Percentiles rank a stretch among this genome's conserved stretches.
Conservation (phyloP, 2,329 filamentous ascomycete species). For the Epicoccum sorghinum region DNA sequence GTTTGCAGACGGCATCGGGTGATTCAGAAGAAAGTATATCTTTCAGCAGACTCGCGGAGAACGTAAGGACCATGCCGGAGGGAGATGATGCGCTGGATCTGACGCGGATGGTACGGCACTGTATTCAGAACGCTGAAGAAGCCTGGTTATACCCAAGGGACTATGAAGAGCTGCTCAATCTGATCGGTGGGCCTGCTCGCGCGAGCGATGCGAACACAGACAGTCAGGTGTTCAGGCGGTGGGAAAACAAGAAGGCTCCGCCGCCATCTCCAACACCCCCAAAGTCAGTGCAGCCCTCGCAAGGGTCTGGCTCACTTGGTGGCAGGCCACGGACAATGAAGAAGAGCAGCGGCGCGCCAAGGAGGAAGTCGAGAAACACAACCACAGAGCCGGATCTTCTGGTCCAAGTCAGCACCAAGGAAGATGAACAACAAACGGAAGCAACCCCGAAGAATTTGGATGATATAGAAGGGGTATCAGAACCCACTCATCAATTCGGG, state of each 20-base stretch:
- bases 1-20: neutral
- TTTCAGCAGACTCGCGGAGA: slow-evolving; percentile 27
- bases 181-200: slow-evolving; percentile 16
- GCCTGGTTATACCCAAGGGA: slow-evolving; percentile 30
- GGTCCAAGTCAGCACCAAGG: neutral
- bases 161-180: slow-evolving; percentile 19
- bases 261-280: neutral
- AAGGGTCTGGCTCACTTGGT: neutral
- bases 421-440: too few relatives aligned
- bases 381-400: neutral
- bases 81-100: slow-evolving; percentile 32
- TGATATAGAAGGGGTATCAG: neutral
- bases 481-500: neutral
- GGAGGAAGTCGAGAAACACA: neutral
- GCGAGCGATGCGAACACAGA: slow-evolving; percentile 18
- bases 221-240: slow-evolving; percentile 14
- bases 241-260: slow-evolving; percentile 8
- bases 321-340: neutral
- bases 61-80: slow-evolving; percentile 22
- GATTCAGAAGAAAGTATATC: slow-evolving; percentile 4
- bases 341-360: neutral
- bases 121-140: slow-evolving; percentile 20
- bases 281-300: neutral
- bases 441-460: neutral
- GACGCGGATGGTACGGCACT: slow-evolving; percentile 32